A percentile compares a stretch with the other conserved stretches of the same genome.
These are phyloP conservation scores for Bullera alba DNA, from an alignment of 768 basidiomycete species.

Conservation along the genomic window DNA sequence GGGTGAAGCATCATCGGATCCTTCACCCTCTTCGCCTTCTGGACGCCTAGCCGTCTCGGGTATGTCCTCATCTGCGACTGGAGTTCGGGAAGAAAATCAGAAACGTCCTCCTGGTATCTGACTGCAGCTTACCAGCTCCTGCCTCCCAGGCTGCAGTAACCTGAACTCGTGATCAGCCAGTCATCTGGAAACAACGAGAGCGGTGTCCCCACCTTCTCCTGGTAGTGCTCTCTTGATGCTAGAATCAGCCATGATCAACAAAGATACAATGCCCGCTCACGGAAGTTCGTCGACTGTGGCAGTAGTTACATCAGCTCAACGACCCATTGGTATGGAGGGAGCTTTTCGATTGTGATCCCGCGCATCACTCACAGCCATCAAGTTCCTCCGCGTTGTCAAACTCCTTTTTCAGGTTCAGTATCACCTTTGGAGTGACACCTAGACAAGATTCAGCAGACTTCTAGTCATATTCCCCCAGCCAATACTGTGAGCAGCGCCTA, in stretches of 20 bases:
- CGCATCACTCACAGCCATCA: constrained; percentile 70
- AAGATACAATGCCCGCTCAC: constrained; percentile 11
- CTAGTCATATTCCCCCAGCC: neutral
- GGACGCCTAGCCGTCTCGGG: constrained; percentile 34
- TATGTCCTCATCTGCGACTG: constrained; percentile 74
- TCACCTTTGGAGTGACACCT: constrained; percentile 55
- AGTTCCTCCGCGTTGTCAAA: constrained; percentile 60
- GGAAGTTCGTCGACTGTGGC: constrained; percentile 31
- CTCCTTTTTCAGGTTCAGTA: constrained; percentile 63
- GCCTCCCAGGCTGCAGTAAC: constrained; percentile 66
- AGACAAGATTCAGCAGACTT: constrained; percentile 19
- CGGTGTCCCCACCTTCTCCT: constrained; percentile 49
- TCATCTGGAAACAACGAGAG: neutral
- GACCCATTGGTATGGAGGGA: neutral
- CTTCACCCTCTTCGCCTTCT: constrained; percentile 23
- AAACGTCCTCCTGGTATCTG: neutral
- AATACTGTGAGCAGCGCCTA: neutral
- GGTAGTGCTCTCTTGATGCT: constrained; percentile 53
- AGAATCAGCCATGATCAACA: neutral
- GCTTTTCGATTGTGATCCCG: neutral
- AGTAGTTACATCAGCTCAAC: neutral
- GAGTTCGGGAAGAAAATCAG: neutral
- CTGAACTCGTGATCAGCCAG: constrained; percentile 24
- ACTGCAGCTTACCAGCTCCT: constrained; percentile 50
- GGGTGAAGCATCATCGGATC: constrained; percentile 6